Evolutionary conservation across 306 rosid genomes (phyloP).

Genomic region (Acacia acuminata): DNA sequence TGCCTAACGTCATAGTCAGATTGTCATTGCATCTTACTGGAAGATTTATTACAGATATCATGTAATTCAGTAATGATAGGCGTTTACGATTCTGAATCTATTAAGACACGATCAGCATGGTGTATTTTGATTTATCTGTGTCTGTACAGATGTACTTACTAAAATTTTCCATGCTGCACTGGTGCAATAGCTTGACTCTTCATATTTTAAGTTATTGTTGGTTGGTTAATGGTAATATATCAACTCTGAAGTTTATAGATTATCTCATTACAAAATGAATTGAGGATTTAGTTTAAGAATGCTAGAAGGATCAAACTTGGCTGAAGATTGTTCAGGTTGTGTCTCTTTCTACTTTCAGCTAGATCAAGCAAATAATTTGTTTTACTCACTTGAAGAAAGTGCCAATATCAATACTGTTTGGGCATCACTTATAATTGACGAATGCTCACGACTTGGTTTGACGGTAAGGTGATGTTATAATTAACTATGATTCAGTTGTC

Average conservation of each 20-base stretch:
- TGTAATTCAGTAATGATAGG: neutral
- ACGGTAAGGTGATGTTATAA: constrained; percentile 59
- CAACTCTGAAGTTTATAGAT: constrained; percentile 26
- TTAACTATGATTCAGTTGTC: constrained; percentile 22
- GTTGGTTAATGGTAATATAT: constrained; percentile 1
- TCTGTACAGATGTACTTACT: neutral
- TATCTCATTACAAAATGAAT: constrained; percentile 16
- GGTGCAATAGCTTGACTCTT: neutral
- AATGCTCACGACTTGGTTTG: constrained; percentile 94
- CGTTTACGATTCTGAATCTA: neutral
- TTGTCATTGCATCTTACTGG: neutral
- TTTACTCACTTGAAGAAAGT: constrained; percentile 49
- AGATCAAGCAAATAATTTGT: constrained; percentile 50
- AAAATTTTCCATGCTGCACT: neutral
- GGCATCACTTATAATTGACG: constrained; percentile 94
- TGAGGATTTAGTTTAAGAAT: constrained; percentile 29
- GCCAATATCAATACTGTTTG: constrained; percentile 86
- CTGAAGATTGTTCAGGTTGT: constrained; percentile 41
- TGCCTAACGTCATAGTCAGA: neutral
- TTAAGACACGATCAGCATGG: neutral
- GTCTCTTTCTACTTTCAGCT: constrained; percentile 66
- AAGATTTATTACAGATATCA: neutral
- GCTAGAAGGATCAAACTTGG: constrained; percentile 31
- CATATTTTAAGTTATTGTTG: neutral
- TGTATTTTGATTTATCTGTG: neutral